Conservation (phyloP, 257 asterid genomes). For the Salvia hispanica region DNA sequence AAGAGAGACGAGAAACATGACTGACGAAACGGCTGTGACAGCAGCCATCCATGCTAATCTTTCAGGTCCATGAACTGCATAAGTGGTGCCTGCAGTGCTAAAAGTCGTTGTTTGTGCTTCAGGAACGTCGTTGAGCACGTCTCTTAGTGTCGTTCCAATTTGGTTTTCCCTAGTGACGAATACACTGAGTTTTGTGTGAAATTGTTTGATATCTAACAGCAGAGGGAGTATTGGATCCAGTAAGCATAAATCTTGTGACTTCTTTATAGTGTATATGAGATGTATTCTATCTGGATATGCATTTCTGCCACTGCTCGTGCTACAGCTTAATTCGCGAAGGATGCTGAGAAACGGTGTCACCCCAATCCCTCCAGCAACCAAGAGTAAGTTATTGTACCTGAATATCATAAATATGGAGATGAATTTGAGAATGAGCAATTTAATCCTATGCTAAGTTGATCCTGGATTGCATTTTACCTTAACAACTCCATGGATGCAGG, state of each 20-base stretch:
- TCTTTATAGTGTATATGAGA: slow-evolving; percentile 53
- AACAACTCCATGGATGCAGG: slow-evolving; percentile 62
- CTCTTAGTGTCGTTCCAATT: slow-evolving; percentile 43
- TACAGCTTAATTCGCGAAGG: slow-evolving; percentile 53
- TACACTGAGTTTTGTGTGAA: slow-evolving; percentile 48
- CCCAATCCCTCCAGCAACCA: slow-evolving; percentile 92
- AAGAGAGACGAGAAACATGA: slow-evolving; percentile 51
- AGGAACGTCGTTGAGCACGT: slow-evolving; percentile 43
- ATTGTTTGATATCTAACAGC: slow-evolving; percentile 42
- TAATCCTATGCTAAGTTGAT: background rate
- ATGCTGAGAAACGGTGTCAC: slow-evolving; percentile 76
- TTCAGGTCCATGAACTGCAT: slow-evolving; percentile 54
- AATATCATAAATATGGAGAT: slow-evolving; percentile 8
- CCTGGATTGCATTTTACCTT: slow-evolving; percentile 42
- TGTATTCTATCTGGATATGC: slow-evolving; percentile 51
- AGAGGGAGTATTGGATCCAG: slow-evolving; percentile 57
- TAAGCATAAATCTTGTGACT: slow-evolving; percentile 55
- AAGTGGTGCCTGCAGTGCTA: slow-evolving; percentile 34
- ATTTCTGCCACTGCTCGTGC: slow-evolving; percentile 20
- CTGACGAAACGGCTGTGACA: slow-evolving; percentile 44
- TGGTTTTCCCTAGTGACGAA: slow-evolving; percentile 65
- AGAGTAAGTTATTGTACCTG: slow-evolving; percentile 69
- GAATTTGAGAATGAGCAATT: background rate
- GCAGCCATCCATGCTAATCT: slow-evolving; percentile 46
- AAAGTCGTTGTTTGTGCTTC: slow-evolving; percentile 40